Base-by-base conservation (phyloP, 495 filamentous ascomycete genomes). In the Xylaria grammica region DNA sequence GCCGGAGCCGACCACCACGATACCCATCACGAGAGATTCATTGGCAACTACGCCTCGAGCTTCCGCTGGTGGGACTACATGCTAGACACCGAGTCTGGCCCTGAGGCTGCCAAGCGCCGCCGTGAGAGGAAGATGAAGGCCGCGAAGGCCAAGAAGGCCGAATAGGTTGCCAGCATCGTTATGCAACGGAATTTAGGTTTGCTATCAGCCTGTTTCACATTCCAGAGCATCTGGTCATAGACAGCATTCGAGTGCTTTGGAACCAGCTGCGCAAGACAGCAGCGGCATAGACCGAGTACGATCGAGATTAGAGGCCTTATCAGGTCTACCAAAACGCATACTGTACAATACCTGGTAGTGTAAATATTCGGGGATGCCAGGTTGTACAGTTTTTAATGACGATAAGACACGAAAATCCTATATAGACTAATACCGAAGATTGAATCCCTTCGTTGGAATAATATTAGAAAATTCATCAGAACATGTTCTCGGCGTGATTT, bases 11-110 rank as follows among this genome's bases (percentile, higher is more conserved):
- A 96, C 64, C 94, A 97, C 80, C 95, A 99, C 78, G 95, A 99
- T 74, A 81, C 91, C 29, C 95, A 99, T 78, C 95, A 99, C 78
- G 95, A 99, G 82, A 87, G 89, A 65, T 99, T 99, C 83, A 91
- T 98, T 69, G 95, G 95, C 58, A 99, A 99, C 81, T 99, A 97
- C 76, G 84, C 94, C 26, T 97, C 93, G 75, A 96, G 92, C 81
- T 99, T 99, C 86, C 86, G 96, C 72, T 99, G 96, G 96, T 98
- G 96, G 95, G 95, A 99, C 78, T 95, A 90, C 75, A 67, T 90
- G 65, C 85, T 97, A 60, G 93, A 97, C 77, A 99, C 95, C 55
- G 94, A 99, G 82, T 91, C 92, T 67, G 91, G 90, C 40, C 88
- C 91, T 4, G 95, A 95, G 75, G 91, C 95, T 9, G 82, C 89